These are phyloP conservation scores for Acanthochlamys bracteata DNA, from an alignment of 106 monocot species.

Conservation along the genomic window DNA sequence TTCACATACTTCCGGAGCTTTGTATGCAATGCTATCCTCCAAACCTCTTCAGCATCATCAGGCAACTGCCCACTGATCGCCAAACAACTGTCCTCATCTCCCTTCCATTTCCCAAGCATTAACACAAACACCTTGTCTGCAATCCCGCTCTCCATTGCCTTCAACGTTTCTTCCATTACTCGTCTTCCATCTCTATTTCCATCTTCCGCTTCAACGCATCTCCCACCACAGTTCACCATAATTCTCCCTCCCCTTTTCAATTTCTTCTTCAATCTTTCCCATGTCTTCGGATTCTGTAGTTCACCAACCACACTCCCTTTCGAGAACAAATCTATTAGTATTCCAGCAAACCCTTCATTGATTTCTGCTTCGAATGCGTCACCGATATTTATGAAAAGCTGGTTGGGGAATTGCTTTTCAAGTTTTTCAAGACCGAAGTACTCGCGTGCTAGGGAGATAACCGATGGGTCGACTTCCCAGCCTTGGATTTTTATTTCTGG, in stretches of 20 bases:
- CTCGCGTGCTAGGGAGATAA: constrained; percentile 52
- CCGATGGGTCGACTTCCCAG: constrained; percentile 81
- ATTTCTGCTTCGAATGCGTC: constrained; percentile 48
- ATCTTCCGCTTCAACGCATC: constrained; percentile 80
- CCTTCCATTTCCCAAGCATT: constrained; percentile 25
- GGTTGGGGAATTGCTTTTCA: constrained; percentile 28
- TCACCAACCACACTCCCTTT: constrained; percentile 57
- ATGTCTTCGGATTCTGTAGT: constrained; percentile 58
- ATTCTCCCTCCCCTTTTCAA: constrained; percentile 48
- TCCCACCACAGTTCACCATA: constrained; percentile 86
- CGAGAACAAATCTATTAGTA: constrained; percentile 60
- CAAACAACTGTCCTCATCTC: constrained; percentile 58
- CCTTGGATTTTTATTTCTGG: constrained; percentile 46
- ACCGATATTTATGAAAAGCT: constrained; percentile 38
- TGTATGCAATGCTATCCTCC: constrained; percentile 49
- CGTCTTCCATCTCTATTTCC: constrained; percentile 35
- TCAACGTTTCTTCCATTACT: constrained; percentile 58
- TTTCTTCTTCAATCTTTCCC: constrained; percentile 39
- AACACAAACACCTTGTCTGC: constrained; percentile 40
- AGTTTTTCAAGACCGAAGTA: constrained; percentile 62
- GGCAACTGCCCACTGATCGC: constrained; percentile 49
- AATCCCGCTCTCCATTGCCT: constrained; percentile 43
- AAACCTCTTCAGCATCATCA: constrained; percentile 25
- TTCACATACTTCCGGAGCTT: constrained; percentile 46
- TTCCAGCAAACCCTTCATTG: constrained; percentile 42